These are phyloP conservation scores for Populus deltoides DNA, from an alignment of 345 rosid species.

Conservation along the genomic window DNA sequence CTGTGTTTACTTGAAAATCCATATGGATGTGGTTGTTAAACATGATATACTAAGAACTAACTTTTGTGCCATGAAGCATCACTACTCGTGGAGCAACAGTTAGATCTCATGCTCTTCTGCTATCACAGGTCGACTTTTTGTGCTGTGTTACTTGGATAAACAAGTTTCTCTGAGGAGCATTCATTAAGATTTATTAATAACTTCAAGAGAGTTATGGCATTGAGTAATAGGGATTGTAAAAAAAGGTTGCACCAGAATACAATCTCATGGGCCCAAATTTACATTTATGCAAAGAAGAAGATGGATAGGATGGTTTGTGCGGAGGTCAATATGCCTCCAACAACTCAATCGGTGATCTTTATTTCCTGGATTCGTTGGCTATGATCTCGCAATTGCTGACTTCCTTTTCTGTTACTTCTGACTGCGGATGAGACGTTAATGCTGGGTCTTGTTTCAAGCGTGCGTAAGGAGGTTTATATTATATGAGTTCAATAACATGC, in stretches of 20 bases:
- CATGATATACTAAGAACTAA: background rate
- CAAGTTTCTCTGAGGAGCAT: background rate
- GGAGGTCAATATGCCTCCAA: background rate
- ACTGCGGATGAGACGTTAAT: background rate
- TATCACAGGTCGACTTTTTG: background rate
- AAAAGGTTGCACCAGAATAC: background rate
- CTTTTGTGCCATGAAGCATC: background rate
- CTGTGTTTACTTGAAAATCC: background rate
- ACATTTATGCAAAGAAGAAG: background rate
- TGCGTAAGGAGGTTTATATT: background rate
- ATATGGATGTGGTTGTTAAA: background rate
- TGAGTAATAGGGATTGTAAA: background rate
- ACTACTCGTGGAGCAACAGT: background rate
- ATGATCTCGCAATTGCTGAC: background rate
- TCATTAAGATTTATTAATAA: background rate
- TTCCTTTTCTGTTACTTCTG: background rate
- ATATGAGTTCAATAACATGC: background rate
- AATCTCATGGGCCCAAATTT: background rate
- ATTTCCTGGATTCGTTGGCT: background rate
- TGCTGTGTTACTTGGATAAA: background rate
- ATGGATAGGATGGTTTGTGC: background rate
- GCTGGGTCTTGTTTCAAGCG: background rate
- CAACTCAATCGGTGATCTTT: background rate
- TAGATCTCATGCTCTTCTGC: background rate
- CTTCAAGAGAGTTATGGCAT: background rate